These are phyloP conservation scores for Vinca minor DNA, from an alignment of 257 asterid genomes.

Conservation along the genomic window DNA sequence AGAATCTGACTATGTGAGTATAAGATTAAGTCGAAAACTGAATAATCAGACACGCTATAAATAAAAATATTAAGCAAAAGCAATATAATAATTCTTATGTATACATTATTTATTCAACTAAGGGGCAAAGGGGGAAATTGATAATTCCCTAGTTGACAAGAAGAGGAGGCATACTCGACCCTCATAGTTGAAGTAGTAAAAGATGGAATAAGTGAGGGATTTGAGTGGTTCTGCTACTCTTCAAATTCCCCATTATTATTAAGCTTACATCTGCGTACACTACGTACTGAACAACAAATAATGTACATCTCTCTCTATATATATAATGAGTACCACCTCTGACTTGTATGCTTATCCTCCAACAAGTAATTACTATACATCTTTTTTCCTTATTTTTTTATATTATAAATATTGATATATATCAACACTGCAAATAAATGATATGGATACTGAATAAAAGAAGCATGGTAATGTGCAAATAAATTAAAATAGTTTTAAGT, in stretches of 20 bases:
- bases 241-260: slow-evolving; percentile 35
- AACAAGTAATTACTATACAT: not conserved
- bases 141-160: too few species aligned
- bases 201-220: slow-evolving; percentile 34
- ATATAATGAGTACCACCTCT: slow-evolving; percentile 14
- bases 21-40: too few species aligned
- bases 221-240: slow-evolving; percentile 35
- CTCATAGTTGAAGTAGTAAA: slow-evolving; percentile 29
- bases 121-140: too few species aligned
- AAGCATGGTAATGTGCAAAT: too few species aligned
- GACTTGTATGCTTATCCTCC: not conserved
- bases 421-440: too few species aligned
- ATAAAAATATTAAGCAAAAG: too few species aligned
- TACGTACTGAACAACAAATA: slow-evolving; percentile 3
- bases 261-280: slow-evolving; percentile 22
- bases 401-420: not conserved
- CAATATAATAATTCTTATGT: too few species aligned
- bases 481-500: too few species aligned
- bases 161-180: slow-evolving; percentile 21
- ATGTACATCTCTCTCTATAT: slow-evolving; percentile 11
- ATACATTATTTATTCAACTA: too few species aligned
- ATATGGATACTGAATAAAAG: too few species aligned
- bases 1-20: too few species aligned
- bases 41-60: too few species aligned
- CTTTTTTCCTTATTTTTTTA: not conserved